Base-by-base conservation (phyloP, 2,329 filamentous ascomycete species). In the Penicillium sp. region DNA sequence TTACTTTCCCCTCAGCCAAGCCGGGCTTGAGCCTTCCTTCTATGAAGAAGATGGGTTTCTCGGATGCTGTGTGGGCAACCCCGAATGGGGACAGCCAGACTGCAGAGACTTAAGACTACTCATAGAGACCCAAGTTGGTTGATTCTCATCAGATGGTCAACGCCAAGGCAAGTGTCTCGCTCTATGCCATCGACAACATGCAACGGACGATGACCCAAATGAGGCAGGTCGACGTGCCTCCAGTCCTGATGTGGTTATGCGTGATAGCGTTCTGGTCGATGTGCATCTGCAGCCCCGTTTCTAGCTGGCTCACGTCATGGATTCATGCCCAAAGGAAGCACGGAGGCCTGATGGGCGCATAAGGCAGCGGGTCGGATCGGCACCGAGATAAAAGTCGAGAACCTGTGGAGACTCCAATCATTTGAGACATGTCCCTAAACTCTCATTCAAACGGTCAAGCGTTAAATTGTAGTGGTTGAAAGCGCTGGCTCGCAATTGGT, bases 401-500 rank as follows among this genome's bases (percentile, higher is more conserved):
- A 48, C 38, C 4, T 29, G 41, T 22, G 14, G 44, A 49, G 40
- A 29, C 41, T 48, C 48, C 45, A 55, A 58, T 65, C 58, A 65
- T 58, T 58, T 62, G 45, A 80, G 63, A 64, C 78, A 80, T 16
- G 73, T 75, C 22, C 74, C 73, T 60, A 79, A 64, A 57, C 75
- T 79, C 57, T 79, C 76, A 59, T 80, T 80, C 27, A 80, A 61
- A 58, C 78, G 73, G 56, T 73, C 69, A 45, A 80, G 59, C 4
- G 77, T 79, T 47, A 71, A 67, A 52, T 75, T 71, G 56, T 77
- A 77, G 52, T 79, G 76, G n/a, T 67, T 58, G 50, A 67, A 71
- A 31, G 70, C 66, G 46, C 67, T 67, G 47, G 65, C 65, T 27
- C 72, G 71, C n/a, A 76, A 54, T 41, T 62, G 58, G 14, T 54